phyloP scores from a whole-genome alignment of 2,329 filamentous ascomycete species.

The Myrmaecium sp. region DNA sequence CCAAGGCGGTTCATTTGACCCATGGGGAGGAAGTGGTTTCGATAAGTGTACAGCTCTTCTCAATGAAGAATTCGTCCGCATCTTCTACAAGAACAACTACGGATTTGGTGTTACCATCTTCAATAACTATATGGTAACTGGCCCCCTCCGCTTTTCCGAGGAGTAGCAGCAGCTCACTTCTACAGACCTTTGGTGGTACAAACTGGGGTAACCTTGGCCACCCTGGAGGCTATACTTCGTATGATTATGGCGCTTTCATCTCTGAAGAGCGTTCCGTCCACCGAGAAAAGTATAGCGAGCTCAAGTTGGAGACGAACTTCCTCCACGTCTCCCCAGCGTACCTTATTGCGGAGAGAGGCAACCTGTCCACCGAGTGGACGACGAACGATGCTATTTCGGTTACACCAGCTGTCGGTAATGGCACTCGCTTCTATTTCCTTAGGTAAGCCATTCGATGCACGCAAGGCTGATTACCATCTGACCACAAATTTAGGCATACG shows the following conservation, averaged over 20 bases:
- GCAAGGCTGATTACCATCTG: neutral
- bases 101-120: slow-evolving; percentile 50
- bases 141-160: neutral
- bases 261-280: slow-evolving; percentile 50
- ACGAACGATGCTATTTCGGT: slow-evolving; percentile 35
- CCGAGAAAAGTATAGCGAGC: slow-evolving; percentile 63
- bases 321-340: slow-evolving; percentile 56
- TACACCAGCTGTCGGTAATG: slow-evolving; percentile 40
- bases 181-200: slow-evolving; percentile 52
- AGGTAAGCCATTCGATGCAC: slow-evolving; percentile 6
- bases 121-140: slow-evolving; percentile 55
- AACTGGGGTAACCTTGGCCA: slow-evolving; percentile 68
- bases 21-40: slow-evolving; percentile 57
- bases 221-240: slow-evolving; percentile 38
- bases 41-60: slow-evolving; percentile 48
- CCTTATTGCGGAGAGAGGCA: slow-evolving; percentile 30
- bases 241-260: slow-evolving; percentile 47
- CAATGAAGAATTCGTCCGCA: slow-evolving; percentile 57
- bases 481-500: slow-evolving; percentile 39
- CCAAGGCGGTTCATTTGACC: slow-evolving; percentile 56
- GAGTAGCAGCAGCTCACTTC: neutral
- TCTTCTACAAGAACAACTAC: slow-evolving; percentile 65
- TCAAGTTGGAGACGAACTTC: slow-evolving; percentile 63
- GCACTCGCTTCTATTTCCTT: slow-evolving; percentile 47
- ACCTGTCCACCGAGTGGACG: slow-evolving; percentile 15